phyloP scores from a whole-genome alignment of 768 basidiomycete species.

The Lanmaoa pseudosensibilis region DNA sequence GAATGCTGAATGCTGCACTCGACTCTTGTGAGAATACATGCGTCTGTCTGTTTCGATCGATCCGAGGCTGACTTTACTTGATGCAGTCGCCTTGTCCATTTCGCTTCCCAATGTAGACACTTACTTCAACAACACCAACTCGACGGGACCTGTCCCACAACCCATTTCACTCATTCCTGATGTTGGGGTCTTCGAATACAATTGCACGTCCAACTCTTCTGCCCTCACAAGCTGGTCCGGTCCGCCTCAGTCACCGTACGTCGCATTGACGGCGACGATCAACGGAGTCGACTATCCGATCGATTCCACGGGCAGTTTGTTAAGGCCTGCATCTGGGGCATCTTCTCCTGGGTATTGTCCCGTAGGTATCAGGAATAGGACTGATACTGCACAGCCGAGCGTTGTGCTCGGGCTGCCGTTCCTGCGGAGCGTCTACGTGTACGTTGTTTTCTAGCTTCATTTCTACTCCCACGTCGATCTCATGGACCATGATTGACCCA shows the following conservation, averaged over 20 bases:
- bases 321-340: constrained; percentile 10
- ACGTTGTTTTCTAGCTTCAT: not conserved
- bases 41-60: too few relatives aligned
- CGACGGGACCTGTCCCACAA: constrained; percentile 24
- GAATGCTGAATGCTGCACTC: constrained; percentile 19
- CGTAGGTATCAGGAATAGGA: constrained; percentile 21
- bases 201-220: constrained; percentile 13
- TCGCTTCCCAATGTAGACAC: constrained; percentile 15
- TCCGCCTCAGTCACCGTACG: constrained; percentile 18
- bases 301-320: constrained; percentile 24
- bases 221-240: not conserved
- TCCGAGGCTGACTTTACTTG: not conserved
- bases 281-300: constrained; percentile 35
- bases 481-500: not conserved
- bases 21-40: constrained; percentile 24
- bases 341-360: constrained; percentile 12
- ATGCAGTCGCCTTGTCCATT: constrained; percentile 18
- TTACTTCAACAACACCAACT: constrained; percentile 20
- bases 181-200: constrained; percentile 8
- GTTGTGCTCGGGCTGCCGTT: constrained; percentile 28
- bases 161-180: constrained; percentile 2
- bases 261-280: constrained; percentile 29
- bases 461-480: not conserved
- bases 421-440: constrained; percentile 34
- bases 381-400: constrained; percentile 11